These are phyloP conservation scores for Sporobolomyces pararoseus DNA, from an alignment of 768 basidiomycete species.

Conservation along the genomic window DNA sequence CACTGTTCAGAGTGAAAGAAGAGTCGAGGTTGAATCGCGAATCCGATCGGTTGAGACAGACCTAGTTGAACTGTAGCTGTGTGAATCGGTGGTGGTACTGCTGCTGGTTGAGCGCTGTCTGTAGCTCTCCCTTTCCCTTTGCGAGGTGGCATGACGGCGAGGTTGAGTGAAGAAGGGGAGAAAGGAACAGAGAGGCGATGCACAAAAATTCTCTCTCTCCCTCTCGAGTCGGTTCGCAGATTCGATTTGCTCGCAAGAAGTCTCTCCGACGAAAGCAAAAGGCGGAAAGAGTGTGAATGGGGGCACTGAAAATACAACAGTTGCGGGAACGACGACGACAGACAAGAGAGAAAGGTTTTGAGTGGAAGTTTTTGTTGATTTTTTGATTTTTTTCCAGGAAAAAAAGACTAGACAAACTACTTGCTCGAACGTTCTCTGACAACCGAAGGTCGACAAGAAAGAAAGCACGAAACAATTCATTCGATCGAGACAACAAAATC, in stretches of 20 bases:
- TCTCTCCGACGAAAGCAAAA: too few species aligned
- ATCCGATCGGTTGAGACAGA: background rate
- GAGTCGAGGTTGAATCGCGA: constrained; percentile 14
- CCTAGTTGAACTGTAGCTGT: constrained; percentile 11
- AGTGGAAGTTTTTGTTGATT: background rate
- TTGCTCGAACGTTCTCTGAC: background rate
- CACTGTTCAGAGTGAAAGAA: constrained; percentile 22
- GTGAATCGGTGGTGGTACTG: background rate
- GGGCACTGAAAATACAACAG: constrained; percentile 11
- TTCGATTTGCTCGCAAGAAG: too few species aligned
- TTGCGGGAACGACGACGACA: too few species aligned
- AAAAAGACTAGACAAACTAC: constrained; percentile 9
- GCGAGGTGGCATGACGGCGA: background rate
- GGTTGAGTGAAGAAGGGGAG: background rate
- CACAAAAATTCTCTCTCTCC: too few species aligned
- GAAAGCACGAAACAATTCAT: background rate
- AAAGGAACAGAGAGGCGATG: too few species aligned
- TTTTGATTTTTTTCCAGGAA: too few species aligned
- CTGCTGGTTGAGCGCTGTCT: too few species aligned
- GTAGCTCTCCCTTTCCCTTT: too few species aligned
- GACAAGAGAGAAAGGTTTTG: background rate
- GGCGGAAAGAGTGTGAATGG: background rate
- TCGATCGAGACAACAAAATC: background rate
- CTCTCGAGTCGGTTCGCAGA: too few species aligned
- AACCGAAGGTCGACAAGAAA: background rate